Evolutionary conservation across 805 yeast genomes (phyloP), one percentile per base, ranked within the genome.

Genomic region (Metschnikowia noctiluminum): DNA sequence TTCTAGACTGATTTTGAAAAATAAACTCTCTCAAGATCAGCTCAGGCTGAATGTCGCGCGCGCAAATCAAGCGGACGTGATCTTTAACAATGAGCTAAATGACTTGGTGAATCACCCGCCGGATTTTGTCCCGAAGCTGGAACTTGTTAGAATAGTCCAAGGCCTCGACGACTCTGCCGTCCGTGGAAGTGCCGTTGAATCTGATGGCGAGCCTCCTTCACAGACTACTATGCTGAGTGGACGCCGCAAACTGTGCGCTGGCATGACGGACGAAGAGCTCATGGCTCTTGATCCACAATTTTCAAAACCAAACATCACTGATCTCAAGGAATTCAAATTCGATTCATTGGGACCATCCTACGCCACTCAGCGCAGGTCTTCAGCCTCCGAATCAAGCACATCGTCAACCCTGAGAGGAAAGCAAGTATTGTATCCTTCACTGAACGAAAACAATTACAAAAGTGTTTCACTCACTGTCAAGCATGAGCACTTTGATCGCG

Each of bases 261-360:
- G 70, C 13, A 74, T 80, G 81, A 69, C 82, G 13, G 71, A 76
- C 58, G 80, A 77, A 48, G 84, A 80, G 60, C 65, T 80, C 49
- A 60, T 79, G 63, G 80, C 78, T 11, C 63, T 80, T 51, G 85
- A 80, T 60, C 74, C 79, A 1, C 84, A 80, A 55, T 80, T 69
- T 59, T 62, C 73, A 4, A 66, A 70, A 47, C 65, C 73, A 21
- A 64, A 67, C 50, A 61, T 66, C 1, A 60, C 70, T 27, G 69
- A 77, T 52, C 60, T 78, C 46, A 72, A 71, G 45, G 62, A 66
- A 43, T 78, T 75, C 62, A 71, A 71, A 49, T 78, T 78, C 55
- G 78, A 75, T 55, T 61, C 65, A 15, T 35, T 38, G 9, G 50
- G 48, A 70, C 69, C 51, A 5, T 49, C 43, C 38, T 50, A 48